Base-by-base conservation (phyloP, 352 stramenopile genomes). In the Phytophthora hybrid region DNA sequence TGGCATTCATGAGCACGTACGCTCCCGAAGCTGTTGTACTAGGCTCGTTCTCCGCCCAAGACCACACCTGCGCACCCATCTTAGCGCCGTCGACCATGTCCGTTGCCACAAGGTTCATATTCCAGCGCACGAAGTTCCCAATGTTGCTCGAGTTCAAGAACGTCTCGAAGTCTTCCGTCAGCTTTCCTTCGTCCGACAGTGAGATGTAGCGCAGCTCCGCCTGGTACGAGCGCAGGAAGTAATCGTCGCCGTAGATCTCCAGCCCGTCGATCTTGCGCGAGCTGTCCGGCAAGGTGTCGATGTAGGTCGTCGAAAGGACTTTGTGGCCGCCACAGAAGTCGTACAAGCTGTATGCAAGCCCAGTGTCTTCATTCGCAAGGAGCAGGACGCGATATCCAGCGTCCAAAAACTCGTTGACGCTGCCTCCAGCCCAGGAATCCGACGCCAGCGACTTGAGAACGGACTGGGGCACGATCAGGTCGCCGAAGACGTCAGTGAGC, bases 201-300 rank as follows among this genome's bases (percentile, higher is more conserved):
- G 81, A 85, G n/a, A 85, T 82, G 58, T 90, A 89, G 1, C 79
- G 82, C 8, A 92, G 60, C 19, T 84, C 66, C 0, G 73, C 59
- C 52, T 85, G 68, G 51, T 85, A 92, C 52, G 74, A 78, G 0
- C 84, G 83, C 49, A 90, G 23, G 18, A 83, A 79, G 52, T 85
- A 81, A 41, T 82, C 74, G 55, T 77, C 73, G 19, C 77, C 70
- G 63, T 89, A 92, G 46, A 92, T 82, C 21, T 81, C 75, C 14
- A 79, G 73, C 13, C 79, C 79, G n/a, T 74, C 70, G 18, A 87
- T 69, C 44, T 76, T 75, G 46, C 73, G 79, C 39, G 63, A 77
- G 4, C 44, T 73, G 41, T 84, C 78, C 0, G 78, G 82, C 8
- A 85, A n/a, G 8, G 49, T 66, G 56, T 83, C 55, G 56, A 86